Base-by-base conservation (phyloP, 1,139 yeast species). In the Magnusiomyces suaveolens region DNA sequence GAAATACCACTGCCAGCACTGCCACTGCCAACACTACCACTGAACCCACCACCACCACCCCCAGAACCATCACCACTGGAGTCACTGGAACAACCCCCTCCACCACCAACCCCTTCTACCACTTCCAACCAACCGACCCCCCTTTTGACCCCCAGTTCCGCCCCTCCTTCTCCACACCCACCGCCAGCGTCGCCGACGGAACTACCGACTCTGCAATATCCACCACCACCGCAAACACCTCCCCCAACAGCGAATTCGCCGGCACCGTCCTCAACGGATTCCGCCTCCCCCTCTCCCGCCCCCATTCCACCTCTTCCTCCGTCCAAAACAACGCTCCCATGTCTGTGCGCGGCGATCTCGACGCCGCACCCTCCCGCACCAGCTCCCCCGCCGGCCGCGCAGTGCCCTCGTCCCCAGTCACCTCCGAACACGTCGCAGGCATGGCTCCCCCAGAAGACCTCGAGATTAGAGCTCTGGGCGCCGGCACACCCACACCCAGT, bases 261-360 rank as follows among this genome's bases (percentile, higher is more conserved):
- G 69, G 66, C 53, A 59, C 59, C 46, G 54, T 57, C 10, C 62
- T 61, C 33, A 62, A 67, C 33, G 70, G 71, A 25, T 75, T 75
- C 61, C 68, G 70, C 3, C 64, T 78, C 56, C 81, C 80, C 1
- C 75, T 75, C 72, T 83, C 68, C 60, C 80, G 82, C 66, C 86
- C 95, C 1, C 89, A 84, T 59, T 87, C 96, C 0, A 80, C 86
- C 52, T 85, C 96, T 0, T 88, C 96, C 0, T 87, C 96, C 54
- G 95, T 89, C 21, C 94, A 87, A 63, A 89, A 89, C 69, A 89
- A 90, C 66, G 89, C 97, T 1, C 90, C 97, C 0, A 79, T 83
- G 68, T 87, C 96, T 25, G 95, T 86, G 10, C 81, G 95, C 57
- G 92, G 85, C 59, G 95, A 85, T 63, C 80, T 80, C 49, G 87